Evolutionary conservation across 495 filamentous ascomycete genomes (phyloP), one percentile per base, ranked within the genome.

Genomic region (Bathelium albidoporum): DNA sequence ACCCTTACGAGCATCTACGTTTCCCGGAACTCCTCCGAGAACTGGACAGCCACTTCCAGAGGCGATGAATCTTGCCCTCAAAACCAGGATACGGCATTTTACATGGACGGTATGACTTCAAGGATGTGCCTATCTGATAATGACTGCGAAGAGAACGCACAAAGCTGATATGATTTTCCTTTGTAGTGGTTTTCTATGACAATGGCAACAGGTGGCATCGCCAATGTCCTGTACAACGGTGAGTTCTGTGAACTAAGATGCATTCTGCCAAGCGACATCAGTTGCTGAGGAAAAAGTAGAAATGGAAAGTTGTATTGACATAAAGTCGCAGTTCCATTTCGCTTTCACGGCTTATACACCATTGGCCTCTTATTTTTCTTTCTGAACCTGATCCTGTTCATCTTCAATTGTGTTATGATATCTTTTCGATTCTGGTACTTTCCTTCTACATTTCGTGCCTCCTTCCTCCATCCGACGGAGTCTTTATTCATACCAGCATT

Each of bases 181-280:
- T 29, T 59, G 12, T 18, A 65, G 64, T 34, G 59, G 60, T 49
- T 62, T 39, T 41, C 26, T 53, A 60, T 60, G 65, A 59, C 64
- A 18, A 91, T 91, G 89, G 89, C 90, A 2, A 94, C 90, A 0
- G 90, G 90, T 14, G 90, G 90, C 0, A 77, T 95, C 64, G 86
- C 89, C 10, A 94, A 92, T 75, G 87, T 90, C 12, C 70, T 94
- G 60, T 81, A 87, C 69, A 78, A 80, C 26, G 80, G 88, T 90
- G 80, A 66, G 75, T 73, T n/a, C 9, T 59, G 49, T 14, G 36
- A n/a, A 22, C 26, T 53, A 14, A 16, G 3, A 55, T 44, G 22
- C 26, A 31, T 22, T 43, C 53, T 65, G 36, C 61, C 53, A 44
- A 29, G 18, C 11, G 32, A 32, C 24, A 29, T 59, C 10, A 11